Evolutionary conservation across 129 eudicot species (phyloP), one percentile per base, ranked within the genome.

Genomic region (Calendula officinalis): DNA sequence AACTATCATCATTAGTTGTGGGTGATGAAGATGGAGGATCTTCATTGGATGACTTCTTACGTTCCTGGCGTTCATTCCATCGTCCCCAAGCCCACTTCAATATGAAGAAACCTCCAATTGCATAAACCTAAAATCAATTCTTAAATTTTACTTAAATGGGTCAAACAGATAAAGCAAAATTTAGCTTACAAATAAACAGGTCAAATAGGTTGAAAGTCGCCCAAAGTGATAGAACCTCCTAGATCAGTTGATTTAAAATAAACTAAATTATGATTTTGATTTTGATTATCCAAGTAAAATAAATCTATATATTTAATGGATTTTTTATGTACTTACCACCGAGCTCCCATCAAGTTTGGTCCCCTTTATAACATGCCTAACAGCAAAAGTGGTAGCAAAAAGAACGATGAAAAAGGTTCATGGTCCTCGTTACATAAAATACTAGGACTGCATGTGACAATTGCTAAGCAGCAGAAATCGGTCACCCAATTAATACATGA

Each of bases 21-120:
- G 78, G 67, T 15, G 71, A 46, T 38, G 77, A 30, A 64, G 77
- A 64, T 22, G 89, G 54, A 42, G 85, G 82, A 57, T 73, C 89
- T 60, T 86, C 83, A 33, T 58, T 47, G 5, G 87, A 62, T 7
- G 91, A 40, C 76, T 78, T 82, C 74, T 76, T 80, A 46, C 67
- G 77, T 56, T 65, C 89, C 81, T 69, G 77, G 56, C 80, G 71
- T 58, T 90, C 97, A 2, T 86, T 87, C 90, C 94, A 91, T 72
- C 89, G 82, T 66, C 83, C 85, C 86, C 84, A 82, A 27, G 86
- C 97, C 97, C 97, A 91, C 77, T 70, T 84, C 66, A 87, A 60
- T 58, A 91, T 30, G 30, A 86, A 84, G 75, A 87, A 80, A 30
- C 97, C 95, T 47, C 97, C 97, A 60, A 91, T 79, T 42, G 95